Evolutionary conservation across 83 land plant genomes (phyloP), one percentile per base, ranked within the genome.

Genomic region (Isoetes engelmannii): DNA sequence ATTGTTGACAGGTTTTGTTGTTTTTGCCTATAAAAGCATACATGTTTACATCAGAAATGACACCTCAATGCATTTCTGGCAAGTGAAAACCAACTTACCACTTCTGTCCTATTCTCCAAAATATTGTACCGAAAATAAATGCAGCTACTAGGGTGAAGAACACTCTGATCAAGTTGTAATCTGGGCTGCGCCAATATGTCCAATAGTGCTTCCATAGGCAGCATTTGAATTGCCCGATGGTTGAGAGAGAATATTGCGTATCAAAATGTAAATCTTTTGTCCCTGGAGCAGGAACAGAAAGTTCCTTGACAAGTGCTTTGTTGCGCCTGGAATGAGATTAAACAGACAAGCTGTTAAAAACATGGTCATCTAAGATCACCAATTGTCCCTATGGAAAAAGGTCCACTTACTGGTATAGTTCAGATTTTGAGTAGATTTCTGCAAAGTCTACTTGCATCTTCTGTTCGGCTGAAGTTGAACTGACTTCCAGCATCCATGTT

Each of bases 51-150:
- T n/a, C n/a, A n/a, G n/a, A n/a, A n/a, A n/a, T n/a, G n/a, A n/a
- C n/a, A n/a, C n/a, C 12, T 7, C 12, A 7, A 49, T 49, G 53
- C 12, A 49, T 7, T 7, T 49, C 10, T 49, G 53, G 53, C 53
- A 49, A 12, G 7, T 49, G 53, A 49, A 49, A 49, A 12, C 7
- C 12, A 49, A 7, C 50, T 4, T 50, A 88, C 92, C 78, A 78
- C 69, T 81, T 80, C 0, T 75, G 63, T 6, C 53, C 53, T 7
- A 49, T 12, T 49, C 12, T 49, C 53, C 53, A 49, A 12, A 49
- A 49, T 49, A 49, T 49, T 7, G 53, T 7, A 12, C 53, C 53
- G 12, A 49, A 49, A 12, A 49, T 12, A 7, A 49, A 12, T 49
- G 53, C 7, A 49, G 53, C 53, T 12, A 49, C 53, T 7, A 49